Evolutionary conservation across 2,329 filamentous ascomycete species (phyloP), one percentile per base, ranked within the genome.

Genomic region (Macrophomina tecta): DNA sequence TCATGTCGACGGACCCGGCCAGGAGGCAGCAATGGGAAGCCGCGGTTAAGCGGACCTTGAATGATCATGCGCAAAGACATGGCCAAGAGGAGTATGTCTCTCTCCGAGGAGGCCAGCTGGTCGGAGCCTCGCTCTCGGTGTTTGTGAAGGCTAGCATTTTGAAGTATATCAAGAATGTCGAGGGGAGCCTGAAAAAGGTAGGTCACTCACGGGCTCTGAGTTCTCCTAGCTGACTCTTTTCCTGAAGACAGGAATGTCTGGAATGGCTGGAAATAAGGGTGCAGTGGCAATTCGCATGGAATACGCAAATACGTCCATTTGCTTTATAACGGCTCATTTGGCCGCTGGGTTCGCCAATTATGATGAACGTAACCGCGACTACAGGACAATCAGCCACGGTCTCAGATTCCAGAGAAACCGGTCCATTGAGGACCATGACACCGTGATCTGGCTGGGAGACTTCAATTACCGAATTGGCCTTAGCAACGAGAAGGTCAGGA

Each of bases 401-500:
- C 80, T 99, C 40, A 88, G 92, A 46, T 99, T 99, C 75, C 94
- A 97, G 78, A 87, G 93, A 65, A 97, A 97, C 73, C 85, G 93
- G 67, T 87, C 91, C 5, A 98, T 99, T 69, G 92, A 95, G 72
- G 91, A 98, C 76, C 95, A 99, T 75, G 93, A 91, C 70, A 90
- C 91, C 28, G 90, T 98, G 42, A 90, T 80, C 64, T 99, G 95
- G 94, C 86, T 97, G 49, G 95, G 95, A 5, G 95, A 99, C 78
- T 99, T 99, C 83, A 99, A 99, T 76, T 99, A 99, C 79, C 90
- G 95, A 18, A 97, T 99, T 72, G 94, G 94, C 1, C 84, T 98
- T 67, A 86, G 85, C 52, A 89, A 92, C 70, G 93, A 97, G 46
- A 89, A 86, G 68, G 92, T 93, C 7, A 90, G 91, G 70, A 86